Base-by-base conservation (phyloP, 169 alveolate genomes). In the Cryptosporidium parvum region DNA sequence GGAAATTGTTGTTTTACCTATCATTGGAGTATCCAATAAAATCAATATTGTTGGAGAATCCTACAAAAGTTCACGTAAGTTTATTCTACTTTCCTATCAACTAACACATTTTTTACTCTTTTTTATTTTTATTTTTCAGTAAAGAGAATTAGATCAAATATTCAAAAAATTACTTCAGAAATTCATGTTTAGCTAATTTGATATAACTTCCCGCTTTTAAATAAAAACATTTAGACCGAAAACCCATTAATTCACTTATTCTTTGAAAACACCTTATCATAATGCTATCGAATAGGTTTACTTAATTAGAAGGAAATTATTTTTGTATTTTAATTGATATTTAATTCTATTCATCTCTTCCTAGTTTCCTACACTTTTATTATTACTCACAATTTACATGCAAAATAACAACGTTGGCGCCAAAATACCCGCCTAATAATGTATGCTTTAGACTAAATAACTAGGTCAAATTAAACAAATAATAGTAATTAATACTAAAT, bases 41-140 rank as follows among this genome's bases (percentile, higher is more conserved):
- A 58, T 80, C 26, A 39, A 45, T 29, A 62, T 73, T 26, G 52
- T 35, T 12, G 75, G 89, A 42, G 75, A 80, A 31, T 18, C 65
- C 2, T 62, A 80, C 70, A 58, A 59, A 44, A 80, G 89, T 67
- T 59, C 89, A 59, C 68, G 89, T 80, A 80, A 80, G 89, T 80
- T 80, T 58, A 37, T n/a, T 10, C 4, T 7, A 18, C 3, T 18
- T 3, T 5, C 51, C 14, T 9, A 65, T n/a, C 21, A 9, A 14
- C 48, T 1, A n/a, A 21, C 21, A 12, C 9, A 4, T 5, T 26
- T 29, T 35, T 16, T n/a, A 69, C 5, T 69, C 10, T 45, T 42
- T 69, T 21, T 10, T 3, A 2, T 42, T 69, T 18, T 69, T 18
- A 69, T 39, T 37, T 35, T 37, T 3, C 33, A 69, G 84, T 69